Evolutionary conservation across 257 asterid genomes (phyloP).

Genomic region (Salvia rosmarinus): DNA sequence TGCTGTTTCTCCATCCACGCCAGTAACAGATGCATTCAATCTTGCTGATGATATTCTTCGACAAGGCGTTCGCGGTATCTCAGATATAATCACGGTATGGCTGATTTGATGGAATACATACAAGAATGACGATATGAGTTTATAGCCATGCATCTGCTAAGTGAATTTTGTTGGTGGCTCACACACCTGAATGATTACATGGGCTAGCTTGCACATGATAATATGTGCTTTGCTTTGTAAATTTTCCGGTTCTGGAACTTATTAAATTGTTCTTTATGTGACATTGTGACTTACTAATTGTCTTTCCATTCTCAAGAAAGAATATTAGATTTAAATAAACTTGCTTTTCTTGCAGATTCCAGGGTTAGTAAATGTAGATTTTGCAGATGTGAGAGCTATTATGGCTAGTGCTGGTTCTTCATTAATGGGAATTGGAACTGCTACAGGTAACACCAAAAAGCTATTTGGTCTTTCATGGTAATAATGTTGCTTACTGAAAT

Average conservation of each 20-base stretch:
- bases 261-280: constrained; percentile 9
- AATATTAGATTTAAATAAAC: neutral
- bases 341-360: constrained; percentile 76
- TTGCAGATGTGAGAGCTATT: constrained; percentile 97
- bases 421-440: constrained; percentile 98
- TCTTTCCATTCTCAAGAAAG: constrained; percentile 21
- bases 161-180: constrained; percentile 10
- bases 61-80: constrained; percentile 99
- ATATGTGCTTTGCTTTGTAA: neutral
- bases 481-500: constrained; percentile 13
- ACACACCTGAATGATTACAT: neutral
- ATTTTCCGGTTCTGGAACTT: constrained; percentile 5
- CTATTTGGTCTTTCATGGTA: constrained; percentile 21
- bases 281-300: neutral
- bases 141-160: constrained; percentile 25
- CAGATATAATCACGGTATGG: constrained; percentile 93
- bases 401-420: constrained; percentile 99
- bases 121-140: constrained; percentile 21
- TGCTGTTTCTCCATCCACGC: constrained; percentile 96
- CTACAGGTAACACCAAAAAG: constrained; percentile 66
- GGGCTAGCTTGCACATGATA: constrained; percentile 12
- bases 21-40: constrained; percentile 98
- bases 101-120: neutral
- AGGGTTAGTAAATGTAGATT: constrained; percentile 96
- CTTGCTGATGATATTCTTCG: constrained; percentile 99